These are phyloP conservation scores for Lagenaria siceraria DNA, from an alignment of 306 rosid species.

Conservation along the genomic window DNA sequence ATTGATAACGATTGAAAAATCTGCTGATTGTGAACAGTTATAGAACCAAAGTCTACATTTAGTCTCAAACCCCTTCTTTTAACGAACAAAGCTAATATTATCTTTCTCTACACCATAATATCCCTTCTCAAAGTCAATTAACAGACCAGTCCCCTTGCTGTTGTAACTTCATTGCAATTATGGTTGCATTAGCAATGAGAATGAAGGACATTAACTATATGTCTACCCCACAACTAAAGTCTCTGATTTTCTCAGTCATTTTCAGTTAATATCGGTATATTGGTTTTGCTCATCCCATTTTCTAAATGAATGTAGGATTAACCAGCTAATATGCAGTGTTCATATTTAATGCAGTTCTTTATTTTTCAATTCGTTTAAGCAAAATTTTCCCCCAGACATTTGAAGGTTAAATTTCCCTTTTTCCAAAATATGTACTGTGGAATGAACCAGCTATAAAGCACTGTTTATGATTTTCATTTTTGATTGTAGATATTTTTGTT, in stretches of 20 bases:
- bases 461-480: background rate
- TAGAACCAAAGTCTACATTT: background rate
- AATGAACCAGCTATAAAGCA: background rate
- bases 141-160: background rate
- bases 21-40: background rate
- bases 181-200: background rate
- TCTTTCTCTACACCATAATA: background rate
- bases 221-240: background rate
- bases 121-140: background rate
- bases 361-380: background rate
- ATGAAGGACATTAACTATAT: background rate
- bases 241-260: background rate
- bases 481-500: background rate
- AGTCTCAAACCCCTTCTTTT: background rate
- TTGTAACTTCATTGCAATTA: background rate
- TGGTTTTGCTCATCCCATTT: background rate
- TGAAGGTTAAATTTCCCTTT: background rate
- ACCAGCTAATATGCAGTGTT: background rate
- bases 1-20: background rate
- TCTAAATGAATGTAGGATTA: background rate
- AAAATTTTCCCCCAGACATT: background rate
- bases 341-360: background rate
- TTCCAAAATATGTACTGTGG: background rate
- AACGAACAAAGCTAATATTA: background rate
- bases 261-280: background rate